Evolutionary conservation across 1,284 basidiomycete genomes (phyloP), one percentile per base, ranked within the genome.

Genomic region (Rhodofomes roseus): DNA sequence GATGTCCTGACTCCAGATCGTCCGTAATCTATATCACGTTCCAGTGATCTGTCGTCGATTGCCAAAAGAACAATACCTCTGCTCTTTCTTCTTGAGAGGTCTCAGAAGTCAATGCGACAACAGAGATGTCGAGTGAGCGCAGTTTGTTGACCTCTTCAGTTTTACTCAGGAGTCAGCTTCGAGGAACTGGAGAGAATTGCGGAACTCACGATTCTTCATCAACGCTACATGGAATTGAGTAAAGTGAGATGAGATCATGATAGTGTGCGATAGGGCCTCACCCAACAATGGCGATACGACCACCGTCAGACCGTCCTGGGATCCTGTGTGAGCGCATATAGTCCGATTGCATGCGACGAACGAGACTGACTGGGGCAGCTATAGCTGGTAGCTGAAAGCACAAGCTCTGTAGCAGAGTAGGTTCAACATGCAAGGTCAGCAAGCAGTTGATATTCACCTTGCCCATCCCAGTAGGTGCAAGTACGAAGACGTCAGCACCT

Each of bases 341-440:
- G 4, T 23, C 1, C 46, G 6, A 31, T 29, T 4, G 41, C 48
- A n/a, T 12, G 46, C 4, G 1, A 18, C 16, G 6, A 43, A 48
- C n/a, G 18, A 40, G 48, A 56, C 70, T 36, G 63, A 86, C 86
- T 55, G 84, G 78, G 48, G 82, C 83, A 1, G 87, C 86, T 20
- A 90, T 76, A 0, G 93, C 93, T 29, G 93, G 93, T 11, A 95
- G 78, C 73, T 95, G 93, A 67, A 95, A 96, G 73, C 93, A 96
- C 4, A 95, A 68, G 63, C 92, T 91, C 89, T 89, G 55, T 18
- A 22, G 39, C 2, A 18, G 18, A 12, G 61, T 57, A n/a, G 56
- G 25, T 18, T 7, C 14, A 2, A 16, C 48, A 14, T 46, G 27
- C 40, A 20, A 40, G 9, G 46, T 68, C 36, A 20, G 37, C 34